Conservation (phyloP, 768 basidiomycete genomes). For the Mycena venus region DNA sequence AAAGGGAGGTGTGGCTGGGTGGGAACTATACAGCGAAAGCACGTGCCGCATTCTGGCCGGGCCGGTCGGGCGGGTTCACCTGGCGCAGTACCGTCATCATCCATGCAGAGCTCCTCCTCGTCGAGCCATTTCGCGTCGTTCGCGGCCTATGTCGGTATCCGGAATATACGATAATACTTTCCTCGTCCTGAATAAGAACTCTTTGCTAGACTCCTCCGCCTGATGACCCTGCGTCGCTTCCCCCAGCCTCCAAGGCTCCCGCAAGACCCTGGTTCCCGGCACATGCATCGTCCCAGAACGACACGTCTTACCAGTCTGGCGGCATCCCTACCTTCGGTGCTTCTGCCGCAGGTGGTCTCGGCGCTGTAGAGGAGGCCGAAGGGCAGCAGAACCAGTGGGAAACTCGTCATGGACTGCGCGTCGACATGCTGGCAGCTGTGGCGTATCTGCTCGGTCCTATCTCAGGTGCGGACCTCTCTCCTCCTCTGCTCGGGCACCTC, state of each 20-base stretch:
- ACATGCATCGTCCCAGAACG: slow-evolving; percentile 40
- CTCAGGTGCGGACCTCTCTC: slow-evolving; percentile 65
- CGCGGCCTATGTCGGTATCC: slow-evolving; percentile 67
- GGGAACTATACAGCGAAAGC: slow-evolving; percentile 45
- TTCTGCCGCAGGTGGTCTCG: slow-evolving; percentile 53
- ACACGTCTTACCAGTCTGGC: slow-evolving; percentile 78
- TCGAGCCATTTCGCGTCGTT: slow-evolving; percentile 65
- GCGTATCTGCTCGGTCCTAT: slow-evolving; percentile 80
- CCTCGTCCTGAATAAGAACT: slow-evolving; percentile 7
- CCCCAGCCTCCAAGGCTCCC: slow-evolving; percentile 43
- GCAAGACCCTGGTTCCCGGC: slow-evolving; percentile 68
- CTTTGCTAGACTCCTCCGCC: slow-evolving; percentile 66
- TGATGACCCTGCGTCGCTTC: slow-evolving; percentile 59
- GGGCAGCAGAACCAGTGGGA: slow-evolving; percentile 73
- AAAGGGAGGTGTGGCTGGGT: background rate
- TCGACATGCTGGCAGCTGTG: slow-evolving; percentile 74
- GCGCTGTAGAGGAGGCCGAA: slow-evolving; percentile 55
- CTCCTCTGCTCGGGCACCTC: background rate
- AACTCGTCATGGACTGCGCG: slow-evolving; percentile 74
- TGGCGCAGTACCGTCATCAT: slow-evolving; percentile 4
- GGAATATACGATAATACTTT: background rate
- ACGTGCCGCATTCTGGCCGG: background rate
- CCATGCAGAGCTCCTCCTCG: slow-evolving; percentile 47
- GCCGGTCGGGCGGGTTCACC: background rate
- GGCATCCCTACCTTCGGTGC: slow-evolving; percentile 70